Percentiles rank a stretch among this genome's conserved stretches.
Conservation (phyloP, 192 early-diverging fungal genomes). For the Backusella tarrabulga region DNA sequence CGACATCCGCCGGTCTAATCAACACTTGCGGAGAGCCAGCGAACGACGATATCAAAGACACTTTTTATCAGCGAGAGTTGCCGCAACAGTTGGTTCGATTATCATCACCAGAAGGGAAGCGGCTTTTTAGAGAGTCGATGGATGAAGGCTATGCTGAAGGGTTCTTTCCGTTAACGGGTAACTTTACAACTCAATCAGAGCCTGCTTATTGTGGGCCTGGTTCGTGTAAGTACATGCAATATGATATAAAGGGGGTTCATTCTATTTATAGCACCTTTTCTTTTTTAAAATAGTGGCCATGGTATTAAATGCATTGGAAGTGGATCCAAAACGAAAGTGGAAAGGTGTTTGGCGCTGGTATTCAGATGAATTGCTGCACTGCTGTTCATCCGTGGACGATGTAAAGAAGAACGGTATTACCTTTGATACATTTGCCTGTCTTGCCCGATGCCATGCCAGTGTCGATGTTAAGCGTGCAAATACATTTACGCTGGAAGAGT, state of each 20-base stretch:
- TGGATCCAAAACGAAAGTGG: slow-evolving; percentile 86
- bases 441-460: slow-evolving; percentile 83
- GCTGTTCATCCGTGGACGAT: slow-evolving; percentile 65
- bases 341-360: slow-evolving; percentile 96
- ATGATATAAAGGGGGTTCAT: too few relatives aligned
- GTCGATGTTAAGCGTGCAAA: slow-evolving; percentile 73
- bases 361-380: slow-evolving; percentile 67
- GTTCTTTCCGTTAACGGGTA: slow-evolving; percentile 85
- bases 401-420: slow-evolving; percentile 86
- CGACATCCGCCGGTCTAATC: neutral
- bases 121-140: slow-evolving; percentile 78
- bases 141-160: slow-evolving; percentile 77
- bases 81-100: slow-evolving; percentile 70
- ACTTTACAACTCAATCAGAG: slow-evolving; percentile 92
- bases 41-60: slow-evolving; percentile 20
- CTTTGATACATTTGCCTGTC: slow-evolving; percentile 85
- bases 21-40: neutral
- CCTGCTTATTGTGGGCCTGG: slow-evolving; percentile 88
- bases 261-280: neutral
- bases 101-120: slow-evolving; percentile 73
- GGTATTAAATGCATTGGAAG: slow-evolving; percentile 91
- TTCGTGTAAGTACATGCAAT: slow-evolving; percentile 43
- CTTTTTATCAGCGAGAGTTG: slow-evolving; percentile 52
- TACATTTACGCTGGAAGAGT: slow-evolving; percentile 68
- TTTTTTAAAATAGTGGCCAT: slow-evolving; percentile 59